Percentiles rank a stretch among this genome's conserved stretches.
Evolutionary conservation across 768 basidiomycete species (phyloP).

Genomic region (Russula emetica): DNA sequence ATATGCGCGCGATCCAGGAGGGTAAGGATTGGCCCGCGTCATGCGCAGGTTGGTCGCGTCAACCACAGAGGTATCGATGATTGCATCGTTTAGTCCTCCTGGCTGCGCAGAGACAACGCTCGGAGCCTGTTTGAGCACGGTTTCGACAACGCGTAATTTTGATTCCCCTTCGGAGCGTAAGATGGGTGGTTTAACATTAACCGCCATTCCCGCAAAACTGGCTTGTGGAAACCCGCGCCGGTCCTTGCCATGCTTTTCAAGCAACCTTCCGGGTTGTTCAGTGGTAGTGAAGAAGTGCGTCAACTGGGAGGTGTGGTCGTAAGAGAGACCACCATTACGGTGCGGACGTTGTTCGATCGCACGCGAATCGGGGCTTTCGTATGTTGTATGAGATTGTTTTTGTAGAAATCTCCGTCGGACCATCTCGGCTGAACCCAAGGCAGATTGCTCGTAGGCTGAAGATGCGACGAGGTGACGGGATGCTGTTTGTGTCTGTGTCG

Average conservation of each 20-base stretch:
- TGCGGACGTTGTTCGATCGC: constrained; percentile 65
- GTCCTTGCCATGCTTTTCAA: constrained; percentile 12
- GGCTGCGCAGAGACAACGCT: constrained; percentile 31
- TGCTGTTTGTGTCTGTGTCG: not conserved
- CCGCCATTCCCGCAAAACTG: constrained; percentile 45
- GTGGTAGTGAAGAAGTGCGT: constrained; percentile 50
- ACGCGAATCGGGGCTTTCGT: constrained; percentile 32
- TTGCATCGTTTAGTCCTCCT: constrained; percentile 37
- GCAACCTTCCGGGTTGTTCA: constrained; percentile 55
- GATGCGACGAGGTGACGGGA: constrained; percentile 11
- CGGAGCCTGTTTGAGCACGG: constrained; percentile 40
- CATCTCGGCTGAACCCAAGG: constrained; percentile 12
- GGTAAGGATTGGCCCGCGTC: constrained; percentile 42
- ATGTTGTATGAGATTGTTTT: constrained; percentile 30
- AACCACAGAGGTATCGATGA: constrained; percentile 35
- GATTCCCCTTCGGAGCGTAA: constrained; percentile 20
- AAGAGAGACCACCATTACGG: constrained; percentile 55
- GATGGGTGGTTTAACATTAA: constrained; percentile 29
- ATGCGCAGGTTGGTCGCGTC: constrained; percentile 35
- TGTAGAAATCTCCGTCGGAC: constrained; percentile 42
- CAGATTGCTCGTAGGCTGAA: constrained; percentile 25
- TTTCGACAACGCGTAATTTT: constrained; percentile 34
- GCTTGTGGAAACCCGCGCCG: constrained; percentile 31
- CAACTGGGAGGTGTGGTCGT: constrained; percentile 49
- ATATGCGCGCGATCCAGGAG: constrained; percentile 50